Evolutionary conservation across 441 rosid species (phyloP), one percentile per base, ranked within the genome.

Genomic region (Pelargonium citronellum): DNA sequence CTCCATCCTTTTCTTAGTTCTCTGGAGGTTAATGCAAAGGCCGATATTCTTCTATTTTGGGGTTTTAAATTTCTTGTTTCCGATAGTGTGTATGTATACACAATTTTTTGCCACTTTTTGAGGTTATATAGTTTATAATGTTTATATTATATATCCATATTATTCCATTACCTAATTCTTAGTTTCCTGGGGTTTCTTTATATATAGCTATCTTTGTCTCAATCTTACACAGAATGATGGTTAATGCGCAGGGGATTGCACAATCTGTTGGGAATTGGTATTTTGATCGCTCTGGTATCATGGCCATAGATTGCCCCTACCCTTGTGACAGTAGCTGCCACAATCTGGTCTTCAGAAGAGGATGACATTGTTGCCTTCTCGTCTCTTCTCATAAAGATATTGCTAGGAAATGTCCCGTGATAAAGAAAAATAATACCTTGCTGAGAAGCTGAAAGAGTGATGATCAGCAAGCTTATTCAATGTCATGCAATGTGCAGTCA

Each of bases 231-330:
- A 4, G 5, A n/a, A 9, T 43, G 34, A 43, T 47, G 55, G 74
- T 76, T 17, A 5, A 60, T 78, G 20, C 77, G 81, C 91, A 95
- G 98, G 88, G 92, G 2, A 82, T 95, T 34, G 99, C 98, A 1
- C 81, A 83, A 69, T 95, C 99, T 0, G 98, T 95, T n/a, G 99
- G 98, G 74, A 96, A 91, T 76, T 95, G 99, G 99, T 95, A 87
- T 72, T 95, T 92, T 49, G 92, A 86, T 3, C 85, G 97, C 16
- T 80, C 91, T 0, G 77, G 79, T 11, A 82, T 83, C 37, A 89
- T 85, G 87, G 74, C 79, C 65, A 81, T 92, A 0, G 98, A 92
- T 75, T 92, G 98, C 37, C 85, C 99, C 17, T 64, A 64, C 34
- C 67, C 67, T 27, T 64, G 67, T 37, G 67, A 64, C 46, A 64